Evolutionary conservation across 2,329 filamentous ascomycete species (phyloP).

Genomic region (Ophiosphaerella herpotricha): DNA sequence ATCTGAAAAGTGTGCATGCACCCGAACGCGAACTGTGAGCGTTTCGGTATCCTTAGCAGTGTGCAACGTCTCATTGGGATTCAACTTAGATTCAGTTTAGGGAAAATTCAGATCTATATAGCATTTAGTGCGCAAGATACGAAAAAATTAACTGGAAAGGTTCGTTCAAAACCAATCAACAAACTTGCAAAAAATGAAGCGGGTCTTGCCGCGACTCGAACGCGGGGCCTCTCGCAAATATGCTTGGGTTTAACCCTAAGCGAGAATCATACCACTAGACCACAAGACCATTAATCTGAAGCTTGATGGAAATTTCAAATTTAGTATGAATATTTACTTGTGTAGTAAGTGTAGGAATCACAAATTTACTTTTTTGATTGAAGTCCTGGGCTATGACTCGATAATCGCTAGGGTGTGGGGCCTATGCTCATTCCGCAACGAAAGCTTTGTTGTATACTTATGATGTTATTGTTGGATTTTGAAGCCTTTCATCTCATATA

Average conservation of each 20-base stretch:
- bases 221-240: constrained; percentile 33
- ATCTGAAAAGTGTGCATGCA: too few species aligned
- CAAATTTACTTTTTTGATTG: too few species aligned
- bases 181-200: constrained; percentile 14
- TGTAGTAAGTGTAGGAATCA: too few species aligned
- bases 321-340: not conserved
- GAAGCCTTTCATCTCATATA: too few species aligned
- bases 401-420: too few species aligned
- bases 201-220: constrained; percentile 36
- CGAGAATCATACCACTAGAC: constrained; percentile 71
- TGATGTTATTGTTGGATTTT: too few species aligned
- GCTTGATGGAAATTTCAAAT: not conserved
- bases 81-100: not conserved
- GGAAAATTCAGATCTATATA: too few species aligned
- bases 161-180: not conserved
- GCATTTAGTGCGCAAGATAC: not conserved
- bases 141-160: not conserved
- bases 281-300: constrained; percentile 39
- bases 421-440: too few species aligned
- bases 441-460: too few species aligned
- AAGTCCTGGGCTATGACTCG: not conserved
- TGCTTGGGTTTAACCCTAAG: constrained; percentile 57
- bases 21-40: too few species aligned
- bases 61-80: not conserved
- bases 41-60: constrained; percentile 1